phyloP scores from a whole-genome alignment of 2,329 filamentous ascomycete species.

The Cryphonectria naterciae region DNA sequence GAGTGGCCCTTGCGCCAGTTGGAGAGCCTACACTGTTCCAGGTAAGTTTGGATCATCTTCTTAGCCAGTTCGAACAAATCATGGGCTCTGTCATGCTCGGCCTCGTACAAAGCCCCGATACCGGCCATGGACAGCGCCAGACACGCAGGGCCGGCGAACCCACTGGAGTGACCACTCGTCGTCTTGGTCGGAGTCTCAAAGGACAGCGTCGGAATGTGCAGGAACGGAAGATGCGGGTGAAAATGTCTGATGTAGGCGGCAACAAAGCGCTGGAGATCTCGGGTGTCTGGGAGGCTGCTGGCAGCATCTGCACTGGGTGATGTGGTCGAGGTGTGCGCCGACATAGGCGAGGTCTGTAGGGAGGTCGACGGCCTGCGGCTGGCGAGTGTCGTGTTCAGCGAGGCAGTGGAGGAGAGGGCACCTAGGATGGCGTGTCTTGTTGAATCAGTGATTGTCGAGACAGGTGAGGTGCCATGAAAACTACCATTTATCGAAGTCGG shows the following conservation, averaged over 20 bases:
- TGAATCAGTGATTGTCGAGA: slow-evolving; percentile 67
- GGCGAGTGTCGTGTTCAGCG: slow-evolving; percentile 59
- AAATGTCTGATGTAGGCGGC: slow-evolving; percentile 89
- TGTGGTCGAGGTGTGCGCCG: slow-evolving; percentile 54
- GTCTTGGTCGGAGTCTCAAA: slow-evolving; percentile 79
- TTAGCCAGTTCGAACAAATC: slow-evolving; percentile 92
- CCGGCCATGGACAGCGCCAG: slow-evolving; percentile 86
- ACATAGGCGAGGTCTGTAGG: slow-evolving; percentile 58
- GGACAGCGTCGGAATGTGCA: slow-evolving; percentile 88
- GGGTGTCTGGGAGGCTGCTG: slow-evolving; percentile 73
- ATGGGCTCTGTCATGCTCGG: slow-evolving; percentile 76
- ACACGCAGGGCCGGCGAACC: slow-evolving; percentile 80
- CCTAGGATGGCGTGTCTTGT: slow-evolving; percentile 65
- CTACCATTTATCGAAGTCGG: slow-evolving; percentile 71
- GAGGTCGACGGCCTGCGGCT: slow-evolving; percentile 68
- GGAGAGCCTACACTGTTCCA: slow-evolving; percentile 87
- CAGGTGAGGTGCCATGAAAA: slow-evolving; percentile 60
- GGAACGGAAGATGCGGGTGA: slow-evolving; percentile 92
- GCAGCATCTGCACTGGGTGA: slow-evolving; percentile 31
- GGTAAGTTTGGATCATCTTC: slow-evolving; percentile 90
- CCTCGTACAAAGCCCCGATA: slow-evolving; percentile 76
- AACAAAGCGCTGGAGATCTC: slow-evolving; percentile 88
- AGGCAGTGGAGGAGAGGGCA: slow-evolving; percentile 50
- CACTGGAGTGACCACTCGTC: slow-evolving; percentile 62
- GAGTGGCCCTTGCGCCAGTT: slow-evolving; percentile 71